These are phyloP conservation scores for Cupressus sempervirens DNA, from an alignment of 75 land plant genomes.

Conservation along the genomic window DNA sequence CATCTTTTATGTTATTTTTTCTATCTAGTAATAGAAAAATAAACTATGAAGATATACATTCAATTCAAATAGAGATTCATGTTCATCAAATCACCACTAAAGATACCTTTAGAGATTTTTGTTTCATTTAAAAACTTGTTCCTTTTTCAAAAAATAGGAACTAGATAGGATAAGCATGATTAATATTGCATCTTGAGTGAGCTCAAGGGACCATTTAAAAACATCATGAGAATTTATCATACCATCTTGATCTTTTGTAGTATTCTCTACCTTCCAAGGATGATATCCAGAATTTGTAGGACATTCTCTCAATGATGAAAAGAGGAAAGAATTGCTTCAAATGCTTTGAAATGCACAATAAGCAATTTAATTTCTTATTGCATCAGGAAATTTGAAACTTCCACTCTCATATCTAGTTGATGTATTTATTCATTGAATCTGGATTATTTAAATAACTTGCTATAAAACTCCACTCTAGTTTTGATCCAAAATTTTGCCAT, in stretches of 20 bases:
- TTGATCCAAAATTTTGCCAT: no score
- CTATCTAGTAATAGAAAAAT: no score
- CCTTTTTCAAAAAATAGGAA: background rate
- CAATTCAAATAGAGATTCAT: no score
- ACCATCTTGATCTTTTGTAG: background rate
- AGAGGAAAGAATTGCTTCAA: background rate
- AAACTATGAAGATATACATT: no score
- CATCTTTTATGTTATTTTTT: no score
- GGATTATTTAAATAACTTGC: background rate
- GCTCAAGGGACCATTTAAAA: background rate
- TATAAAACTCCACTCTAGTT: no score
- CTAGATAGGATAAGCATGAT: background rate
- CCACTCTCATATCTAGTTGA: background rate
- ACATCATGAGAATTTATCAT: background rate
- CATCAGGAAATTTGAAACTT: background rate
- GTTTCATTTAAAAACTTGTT: background rate
- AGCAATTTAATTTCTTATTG: background rate
- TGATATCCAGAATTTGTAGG: background rate
- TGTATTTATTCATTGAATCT: background rate
- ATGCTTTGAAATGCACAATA: background rate
- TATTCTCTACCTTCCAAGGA: background rate
- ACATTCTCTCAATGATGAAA: background rate
- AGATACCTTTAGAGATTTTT: no score
- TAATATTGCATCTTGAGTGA: background rate
- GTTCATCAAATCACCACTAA: no score